phyloP scores from a whole-genome alignment of 2,329 filamentous ascomycete species.

The Fusarium siculi region DNA sequence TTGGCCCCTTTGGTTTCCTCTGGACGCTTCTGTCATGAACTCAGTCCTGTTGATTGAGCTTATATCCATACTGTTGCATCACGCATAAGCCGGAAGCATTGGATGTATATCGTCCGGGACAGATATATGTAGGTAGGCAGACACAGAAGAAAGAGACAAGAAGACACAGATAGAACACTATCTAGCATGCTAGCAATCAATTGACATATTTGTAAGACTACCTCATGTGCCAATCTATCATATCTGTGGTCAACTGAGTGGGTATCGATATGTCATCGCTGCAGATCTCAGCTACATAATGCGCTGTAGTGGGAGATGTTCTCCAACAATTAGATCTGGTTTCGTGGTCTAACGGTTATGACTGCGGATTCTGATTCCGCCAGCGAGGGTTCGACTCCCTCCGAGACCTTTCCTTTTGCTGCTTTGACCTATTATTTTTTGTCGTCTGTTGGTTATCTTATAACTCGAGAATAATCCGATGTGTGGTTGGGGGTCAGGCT shows the following conservation, averaged over 20 bases:
- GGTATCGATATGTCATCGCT: neutral
- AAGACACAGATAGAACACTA: rapidly evolving
- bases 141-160: neutral
- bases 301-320: rapidly evolving
- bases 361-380: conserved; percentile 46
- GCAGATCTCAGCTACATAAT: rapidly evolving
- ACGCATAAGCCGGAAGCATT: neutral
- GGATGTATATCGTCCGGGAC: neutral
- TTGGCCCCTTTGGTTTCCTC: no score
- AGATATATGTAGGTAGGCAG: neutral
- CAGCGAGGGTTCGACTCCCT: conserved; percentile 45
- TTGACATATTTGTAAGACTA: neutral
- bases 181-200: neutral
- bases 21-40: neutral
- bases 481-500: neutral
- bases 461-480: no score
- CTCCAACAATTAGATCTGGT: neutral
- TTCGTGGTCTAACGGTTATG: conserved; percentile 35
- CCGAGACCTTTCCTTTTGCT: conserved; percentile 25
- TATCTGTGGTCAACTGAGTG: neutral
- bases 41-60: neutral
- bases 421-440: neutral
- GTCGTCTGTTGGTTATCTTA: no score
- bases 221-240: neutral
- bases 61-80: neutral